These are phyloP conservation scores for Aspergillus viridinutans DNA, from an alignment of 2,329 filamentous ascomycete species.

Conservation along the genomic window DNA sequence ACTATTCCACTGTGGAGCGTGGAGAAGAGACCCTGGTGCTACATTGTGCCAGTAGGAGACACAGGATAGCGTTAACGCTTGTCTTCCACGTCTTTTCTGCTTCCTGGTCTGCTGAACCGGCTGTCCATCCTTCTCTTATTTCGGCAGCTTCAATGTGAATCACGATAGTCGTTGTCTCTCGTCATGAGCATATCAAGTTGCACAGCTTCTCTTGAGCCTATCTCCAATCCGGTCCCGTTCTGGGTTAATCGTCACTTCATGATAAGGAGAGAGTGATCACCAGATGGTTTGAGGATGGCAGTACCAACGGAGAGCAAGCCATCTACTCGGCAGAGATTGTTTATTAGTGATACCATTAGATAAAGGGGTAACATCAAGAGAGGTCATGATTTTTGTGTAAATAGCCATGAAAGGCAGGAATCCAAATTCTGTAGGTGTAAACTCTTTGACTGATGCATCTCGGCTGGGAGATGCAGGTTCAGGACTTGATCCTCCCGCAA, in stretches of 20 bases:
- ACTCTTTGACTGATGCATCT: constrained; percentile 47
- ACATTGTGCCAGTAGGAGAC: too few relatives aligned
- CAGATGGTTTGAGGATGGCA: too few relatives aligned
- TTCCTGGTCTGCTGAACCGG: too few relatives aligned
- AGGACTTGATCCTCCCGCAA: constrained; percentile 56
- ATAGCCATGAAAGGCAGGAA: constrained; percentile 45
- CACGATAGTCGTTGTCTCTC: background rate
- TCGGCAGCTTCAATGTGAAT: too few relatives aligned
- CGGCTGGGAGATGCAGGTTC: constrained; percentile 17
- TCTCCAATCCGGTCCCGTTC: constrained; percentile 24
- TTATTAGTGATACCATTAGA: too few relatives aligned
- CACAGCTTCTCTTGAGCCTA: constrained; percentile 7
- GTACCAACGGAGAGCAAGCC: too few relatives aligned
- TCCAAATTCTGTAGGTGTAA: constrained; percentile 2
- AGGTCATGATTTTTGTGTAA: constrained; percentile 14
- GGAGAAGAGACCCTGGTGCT: too few relatives aligned
- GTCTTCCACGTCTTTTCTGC: too few relatives aligned
- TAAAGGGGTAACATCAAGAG: too few relatives aligned
- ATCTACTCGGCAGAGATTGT: too few relatives aligned
- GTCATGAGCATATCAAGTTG: background rate
- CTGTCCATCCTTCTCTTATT: background rate
- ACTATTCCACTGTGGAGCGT: too few relatives aligned
- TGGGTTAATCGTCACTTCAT: constrained; percentile 31
- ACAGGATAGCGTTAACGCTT: too few relatives aligned
- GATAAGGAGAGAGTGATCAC: constrained; percentile 23